Evolutionary conservation across 139 green algal species (phyloP).

Genomic region (Pedinophyceae sp.): DNA sequence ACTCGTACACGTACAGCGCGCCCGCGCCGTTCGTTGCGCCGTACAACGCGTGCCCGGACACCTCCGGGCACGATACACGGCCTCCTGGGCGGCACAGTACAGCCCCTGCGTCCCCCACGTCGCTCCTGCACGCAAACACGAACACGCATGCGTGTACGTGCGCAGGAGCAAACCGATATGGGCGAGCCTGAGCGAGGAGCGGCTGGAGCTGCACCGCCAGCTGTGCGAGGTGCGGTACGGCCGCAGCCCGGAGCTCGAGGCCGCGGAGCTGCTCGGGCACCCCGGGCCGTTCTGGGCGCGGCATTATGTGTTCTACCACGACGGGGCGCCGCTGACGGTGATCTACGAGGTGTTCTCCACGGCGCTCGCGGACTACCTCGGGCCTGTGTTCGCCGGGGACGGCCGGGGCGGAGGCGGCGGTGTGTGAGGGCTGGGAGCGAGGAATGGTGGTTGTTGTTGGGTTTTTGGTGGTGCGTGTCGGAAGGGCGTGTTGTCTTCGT

Average conservation of each 20-base stretch:
- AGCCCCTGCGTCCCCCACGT: too few species aligned
- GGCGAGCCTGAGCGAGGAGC: constrained; percentile 46
- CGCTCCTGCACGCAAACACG: background rate
- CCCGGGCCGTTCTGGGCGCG: constrained; percentile 73
- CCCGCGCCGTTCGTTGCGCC: too few species aligned
- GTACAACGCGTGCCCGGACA: too few species aligned
- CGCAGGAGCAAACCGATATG: constrained; percentile 55
- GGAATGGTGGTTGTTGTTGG: too few species aligned
- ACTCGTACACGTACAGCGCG: too few species aligned
- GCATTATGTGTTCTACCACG: constrained; percentile 85
- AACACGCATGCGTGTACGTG: background rate
- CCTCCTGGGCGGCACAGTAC: too few species aligned
- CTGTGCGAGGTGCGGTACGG: constrained; percentile 54
- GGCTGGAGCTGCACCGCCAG: constrained; percentile 68
- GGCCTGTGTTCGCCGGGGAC: too few species aligned
- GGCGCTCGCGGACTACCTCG: constrained; percentile 22
- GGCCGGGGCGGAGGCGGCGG: too few species aligned
- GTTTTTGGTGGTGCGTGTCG: too few species aligned
- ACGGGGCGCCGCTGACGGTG: constrained; percentile 64
- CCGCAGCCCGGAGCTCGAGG: constrained; percentile 6
- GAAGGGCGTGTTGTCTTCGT: too few species aligned
- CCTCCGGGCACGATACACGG: too few species aligned
- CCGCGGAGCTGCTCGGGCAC: constrained; percentile 1
- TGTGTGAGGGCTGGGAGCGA: too few species aligned
- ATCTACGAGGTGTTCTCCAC: constrained; percentile 90